These are phyloP conservation scores for Phialophora chinensis DNA, from an alignment of 2,329 filamentous ascomycete species.

Conservation along the genomic window DNA sequence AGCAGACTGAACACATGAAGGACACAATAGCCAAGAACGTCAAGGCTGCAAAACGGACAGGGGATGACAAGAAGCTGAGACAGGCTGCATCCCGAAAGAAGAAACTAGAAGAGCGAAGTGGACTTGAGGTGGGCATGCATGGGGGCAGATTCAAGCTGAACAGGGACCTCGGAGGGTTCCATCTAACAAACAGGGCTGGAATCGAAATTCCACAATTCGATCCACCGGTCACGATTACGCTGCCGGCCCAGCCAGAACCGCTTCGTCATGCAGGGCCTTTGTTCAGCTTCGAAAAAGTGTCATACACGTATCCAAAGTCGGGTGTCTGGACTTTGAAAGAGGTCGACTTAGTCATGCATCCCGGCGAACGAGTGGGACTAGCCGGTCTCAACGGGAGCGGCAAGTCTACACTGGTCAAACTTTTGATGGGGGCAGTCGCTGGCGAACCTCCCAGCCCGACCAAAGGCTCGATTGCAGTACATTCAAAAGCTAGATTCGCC, in stretches of 20 bases:
- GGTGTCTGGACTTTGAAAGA: slow-evolving; percentile 62
- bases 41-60: slow-evolving; percentile 74
- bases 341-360: slow-evolving; percentile 71
- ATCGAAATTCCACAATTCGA: slow-evolving; percentile 73
- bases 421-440: slow-evolving; percentile 67
- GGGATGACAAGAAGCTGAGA: slow-evolving; percentile 84
- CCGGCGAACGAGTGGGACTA: slow-evolving; percentile 75
- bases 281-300: slow-evolving; percentile 72
- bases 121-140: slow-evolving; percentile 72
- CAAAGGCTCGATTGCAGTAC: slow-evolving; percentile 66
- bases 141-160: slow-evolving; percentile 83
- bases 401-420: slow-evolving; percentile 77
- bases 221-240: slow-evolving; percentile 37
- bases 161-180: slow-evolving; percentile 70
- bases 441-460: slow-evolving; percentile 51
- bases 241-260: slow-evolving; percentile 52
- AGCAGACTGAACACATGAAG: slow-evolving; percentile 80
- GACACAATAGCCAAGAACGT: slow-evolving; percentile 76
- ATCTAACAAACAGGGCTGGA: slow-evolving; percentile 64
- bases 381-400: slow-evolving; percentile 81
- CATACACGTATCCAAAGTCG: slow-evolving; percentile 65
- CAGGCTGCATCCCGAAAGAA: slow-evolving; percentile 84
- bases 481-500: slow-evolving; percentile 72
- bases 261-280: slow-evolving; percentile 77
- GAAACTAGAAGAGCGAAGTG: slow-evolving; percentile 81